Conservation (phyloP, 2,329 filamentous ascomycete genomes). For the Allantophomopsis lycopodina region DNA sequence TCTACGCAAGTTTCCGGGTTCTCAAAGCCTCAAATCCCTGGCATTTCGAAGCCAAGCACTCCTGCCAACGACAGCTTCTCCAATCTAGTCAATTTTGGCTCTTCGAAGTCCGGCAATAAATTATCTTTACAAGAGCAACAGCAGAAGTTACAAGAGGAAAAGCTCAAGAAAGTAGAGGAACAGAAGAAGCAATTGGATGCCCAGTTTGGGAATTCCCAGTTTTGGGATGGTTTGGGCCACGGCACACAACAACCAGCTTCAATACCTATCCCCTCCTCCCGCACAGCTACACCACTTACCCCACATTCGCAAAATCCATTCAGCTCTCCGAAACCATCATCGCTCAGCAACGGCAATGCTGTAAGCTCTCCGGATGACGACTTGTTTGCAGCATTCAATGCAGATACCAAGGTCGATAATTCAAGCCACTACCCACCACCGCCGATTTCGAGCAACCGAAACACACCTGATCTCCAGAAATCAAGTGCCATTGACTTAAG, state of each 20-base stretch:
- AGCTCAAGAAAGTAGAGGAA: slow-evolving; percentile 60
- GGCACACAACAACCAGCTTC: slow-evolving; percentile 26
- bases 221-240: slow-evolving; percentile 61
- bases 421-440: slow-evolving; percentile 50
- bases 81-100: slow-evolving; percentile 53
- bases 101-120: slow-evolving; percentile 42
- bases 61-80: slow-evolving; percentile 59
- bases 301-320: too few species aligned
- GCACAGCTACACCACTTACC: slow-evolving; percentile 28
- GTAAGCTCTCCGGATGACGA: slow-evolving; percentile 35
- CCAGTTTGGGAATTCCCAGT: slow-evolving; percentile 64
- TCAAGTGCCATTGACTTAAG: slow-evolving; percentile 32
- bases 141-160: slow-evolving; percentile 49
- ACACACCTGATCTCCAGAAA: slow-evolving; percentile 27
- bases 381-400: slow-evolving; percentile 53
- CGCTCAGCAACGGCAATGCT: slow-evolving; percentile 12
- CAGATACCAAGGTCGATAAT: slow-evolving; percentile 52
- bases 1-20: slow-evolving; percentile 23
- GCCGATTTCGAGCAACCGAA: slow-evolving; percentile 21
- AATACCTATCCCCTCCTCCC: slow-evolving; percentile 31
- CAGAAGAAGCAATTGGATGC: slow-evolving; percentile 56
- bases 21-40: slow-evolving; percentile 14
- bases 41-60: slow-evolving; percentile 26
- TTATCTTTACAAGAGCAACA: slow-evolving; percentile 70
- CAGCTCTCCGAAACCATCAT: slow-evolving; percentile 11